A percentile compares a stretch with the other conserved stretches of the same genome.
phyloP scores from a whole-genome alignment of 2,329 filamentous ascomycete genomes.

The Parasarocladium wereldwijsianum region DNA sequence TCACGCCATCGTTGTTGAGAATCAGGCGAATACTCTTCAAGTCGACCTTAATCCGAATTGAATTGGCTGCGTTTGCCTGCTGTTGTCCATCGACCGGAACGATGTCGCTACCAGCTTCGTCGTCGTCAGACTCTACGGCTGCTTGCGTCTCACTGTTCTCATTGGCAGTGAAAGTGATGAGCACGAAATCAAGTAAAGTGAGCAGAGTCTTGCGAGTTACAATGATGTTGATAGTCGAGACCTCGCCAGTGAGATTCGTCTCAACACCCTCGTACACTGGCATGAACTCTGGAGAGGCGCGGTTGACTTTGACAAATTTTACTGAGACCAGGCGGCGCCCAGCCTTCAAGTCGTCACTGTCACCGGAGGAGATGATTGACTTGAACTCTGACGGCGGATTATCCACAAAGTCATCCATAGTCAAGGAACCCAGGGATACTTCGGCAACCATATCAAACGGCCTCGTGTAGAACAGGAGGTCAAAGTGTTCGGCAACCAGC shows the following conservation, averaged over 20 bases:
- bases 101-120: constrained; percentile 23
- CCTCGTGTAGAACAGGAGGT: constrained; percentile 74
- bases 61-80: constrained; percentile 39
- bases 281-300: constrained; percentile 83
- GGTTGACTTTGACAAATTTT: constrained; percentile 82
- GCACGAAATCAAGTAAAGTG: constrained; percentile 84
- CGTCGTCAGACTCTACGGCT: constrained; percentile 18
- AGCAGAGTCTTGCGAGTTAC: constrained; percentile 87
- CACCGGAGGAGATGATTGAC: constrained; percentile 82
- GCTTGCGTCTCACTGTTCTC: constrained; percentile 31
- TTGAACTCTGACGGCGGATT: constrained; percentile 84
- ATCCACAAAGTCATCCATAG: constrained; percentile 89
- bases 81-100: constrained; percentile 19
- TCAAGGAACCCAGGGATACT: constrained; percentile 72
- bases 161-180: constrained; percentile 67
- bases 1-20: constrained; percentile 93
- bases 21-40: constrained; percentile 88
- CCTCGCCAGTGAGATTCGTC: constrained; percentile 76
- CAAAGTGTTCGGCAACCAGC: constrained; percentile 77
- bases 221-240: constrained; percentile 92
- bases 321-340: constrained; percentile 74
- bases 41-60: constrained; percentile 86
- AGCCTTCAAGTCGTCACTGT: constrained; percentile 55
- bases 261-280: constrained; percentile 84
- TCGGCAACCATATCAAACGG: constrained; percentile 90